Base-by-base conservation (phyloP, 176 grass and related monocot species). In the Paspalum notatum region DNA sequence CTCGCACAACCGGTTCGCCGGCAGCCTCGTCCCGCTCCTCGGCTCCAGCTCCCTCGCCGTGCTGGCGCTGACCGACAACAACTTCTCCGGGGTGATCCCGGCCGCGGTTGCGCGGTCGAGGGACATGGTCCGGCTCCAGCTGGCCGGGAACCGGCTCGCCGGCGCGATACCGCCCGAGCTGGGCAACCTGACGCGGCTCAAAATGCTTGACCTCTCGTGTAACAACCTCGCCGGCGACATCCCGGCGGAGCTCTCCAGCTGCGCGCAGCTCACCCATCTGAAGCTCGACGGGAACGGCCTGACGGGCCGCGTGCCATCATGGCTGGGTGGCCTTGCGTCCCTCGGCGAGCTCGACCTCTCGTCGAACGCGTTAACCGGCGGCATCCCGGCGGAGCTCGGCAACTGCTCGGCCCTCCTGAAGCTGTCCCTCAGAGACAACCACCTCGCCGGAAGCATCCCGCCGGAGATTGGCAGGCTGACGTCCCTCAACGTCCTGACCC, bases 331-430 rank as follows among this genome's bases (percentile, higher is more conserved):
- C 54, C 72, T 99, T 44, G 20, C 40, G 10, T 91, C 87, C 5
- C 88, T 99, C 5, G 92, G 96, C n/a, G 92, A 99, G 83, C 88
- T 99, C 44, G 92, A 99, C 83, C 86, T 99, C 12, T 99, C 96
- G 5, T 90, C 75, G 47, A 99, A 99, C 57, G 26, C n/a, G 18
- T 74, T 95, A 1, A 79, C 59, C 0, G 90, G 96, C 1, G 17
- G 32, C 37, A 91, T 95, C 57, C 92, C 96, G 7, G 66, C 62
- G 41, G 92, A 91, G 75, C 63, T 99, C 0, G 96, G 92, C 11
- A 83, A 86, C 54, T 93, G 90, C 79, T 95, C 88, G 0, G 52
- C 76, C 46, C 82, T 99, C 1, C 93, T 99, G 44, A 99, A 93
- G 79, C 81, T 99, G 64, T 93, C 86, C 66, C 82, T 99, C 68